Percentiles rank a stretch among this genome's conserved stretches.
phyloP scores from a whole-genome alignment of 805 yeast genomes.

The Kodamaea nitidulidarum region DNA sequence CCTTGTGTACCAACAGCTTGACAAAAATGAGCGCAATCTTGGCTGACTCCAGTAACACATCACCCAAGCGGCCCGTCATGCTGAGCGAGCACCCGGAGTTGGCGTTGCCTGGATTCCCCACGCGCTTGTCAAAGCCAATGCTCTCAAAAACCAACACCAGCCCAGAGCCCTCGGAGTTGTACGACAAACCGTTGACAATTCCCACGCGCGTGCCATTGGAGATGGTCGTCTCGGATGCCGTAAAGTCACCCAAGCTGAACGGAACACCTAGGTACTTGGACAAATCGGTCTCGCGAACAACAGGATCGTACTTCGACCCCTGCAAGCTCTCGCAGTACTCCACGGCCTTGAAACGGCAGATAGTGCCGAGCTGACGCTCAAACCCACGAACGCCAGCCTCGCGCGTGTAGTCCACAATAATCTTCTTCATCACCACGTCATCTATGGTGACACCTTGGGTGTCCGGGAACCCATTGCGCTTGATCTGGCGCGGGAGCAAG shows the following conservation, averaged over 20 bases:
- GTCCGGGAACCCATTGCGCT: slow-evolving; percentile 57
- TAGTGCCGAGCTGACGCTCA: slow-evolving; percentile 68
- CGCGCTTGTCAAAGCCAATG: slow-evolving; percentile 53
- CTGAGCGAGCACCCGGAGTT: slow-evolving; percentile 37
- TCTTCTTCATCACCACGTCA: slow-evolving; percentile 52
- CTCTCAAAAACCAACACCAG: slow-evolving; percentile 77
- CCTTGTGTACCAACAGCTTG: slow-evolving; percentile 46
- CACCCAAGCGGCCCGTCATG: slow-evolving; percentile 81
- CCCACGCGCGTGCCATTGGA: slow-evolving; percentile 58
- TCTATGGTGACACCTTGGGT: slow-evolving; percentile 41
- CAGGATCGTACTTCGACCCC: slow-evolving; percentile 29
- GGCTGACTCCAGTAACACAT: slow-evolving; percentile 75
- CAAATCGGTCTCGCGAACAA: slow-evolving; percentile 51
- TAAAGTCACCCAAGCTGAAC: slow-evolving; percentile 32
- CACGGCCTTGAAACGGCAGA: slow-evolving; percentile 81
- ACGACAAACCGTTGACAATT: slow-evolving; percentile 77
- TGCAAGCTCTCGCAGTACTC: slow-evolving; percentile 44
- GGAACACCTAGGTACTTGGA: slow-evolving; percentile 70
- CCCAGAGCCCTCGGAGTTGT: slow-evolving; percentile 84
- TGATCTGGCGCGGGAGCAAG: slow-evolving; percentile 70
- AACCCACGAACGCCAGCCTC: slow-evolving; percentile 85
- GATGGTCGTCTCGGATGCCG: slow-evolving; percentile 19
- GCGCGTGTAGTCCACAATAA: slow-evolving; percentile 69
- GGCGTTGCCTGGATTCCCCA: slow-evolving; percentile 20
- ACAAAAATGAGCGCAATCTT: slow-evolving; percentile 75